Percentiles rank a stretch among this genome's conserved stretches.
Evolutionary conservation across 179 eudicot genomes (phyloP).

Genomic region (Amaranthus tricolor): DNA sequence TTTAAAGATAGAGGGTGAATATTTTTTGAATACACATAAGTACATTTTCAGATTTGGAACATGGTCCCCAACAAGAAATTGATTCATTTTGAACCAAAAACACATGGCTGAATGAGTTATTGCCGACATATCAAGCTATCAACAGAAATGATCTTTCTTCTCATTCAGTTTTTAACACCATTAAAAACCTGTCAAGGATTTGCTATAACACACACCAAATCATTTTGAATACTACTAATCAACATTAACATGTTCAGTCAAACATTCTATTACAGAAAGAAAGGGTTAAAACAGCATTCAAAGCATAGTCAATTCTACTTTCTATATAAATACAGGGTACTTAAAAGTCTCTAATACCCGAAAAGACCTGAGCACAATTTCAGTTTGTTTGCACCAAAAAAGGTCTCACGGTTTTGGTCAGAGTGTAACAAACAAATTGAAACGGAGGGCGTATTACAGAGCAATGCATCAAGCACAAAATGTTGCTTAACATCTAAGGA

Average conservation of each 20-base stretch:
- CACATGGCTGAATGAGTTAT: constrained; percentile 11
- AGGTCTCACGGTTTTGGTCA: too few relatives aligned
- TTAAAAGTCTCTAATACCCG: not conserved
- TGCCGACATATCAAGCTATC: constrained; percentile 1
- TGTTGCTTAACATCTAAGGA: not conserved
- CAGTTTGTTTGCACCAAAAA: too few relatives aligned
- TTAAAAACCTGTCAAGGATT: not conserved
- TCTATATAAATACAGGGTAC: not conserved
- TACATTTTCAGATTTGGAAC: constrained; percentile 22
- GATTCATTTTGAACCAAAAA: constrained; percentile 24
- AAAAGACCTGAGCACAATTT: not conserved
- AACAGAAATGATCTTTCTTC: constrained; percentile 1
- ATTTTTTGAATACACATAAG: constrained; percentile 9
- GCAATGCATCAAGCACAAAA: not conserved
- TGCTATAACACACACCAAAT: not conserved
- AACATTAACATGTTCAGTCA: not conserved
- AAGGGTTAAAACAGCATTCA: not conserved
- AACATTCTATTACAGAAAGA: not conserved
- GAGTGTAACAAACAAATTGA: too few relatives aligned
- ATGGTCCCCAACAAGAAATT: constrained; percentile 26
- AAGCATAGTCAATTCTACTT: not conserved
- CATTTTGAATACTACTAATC: not conserved
- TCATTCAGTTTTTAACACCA: constrained; percentile 15
- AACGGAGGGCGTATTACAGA: too few relatives aligned
- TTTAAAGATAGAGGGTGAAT: constrained; percentile 10